Conservation (phyloP, 495 filamentous ascomycete species). For the Viridothelium virens region DNA sequence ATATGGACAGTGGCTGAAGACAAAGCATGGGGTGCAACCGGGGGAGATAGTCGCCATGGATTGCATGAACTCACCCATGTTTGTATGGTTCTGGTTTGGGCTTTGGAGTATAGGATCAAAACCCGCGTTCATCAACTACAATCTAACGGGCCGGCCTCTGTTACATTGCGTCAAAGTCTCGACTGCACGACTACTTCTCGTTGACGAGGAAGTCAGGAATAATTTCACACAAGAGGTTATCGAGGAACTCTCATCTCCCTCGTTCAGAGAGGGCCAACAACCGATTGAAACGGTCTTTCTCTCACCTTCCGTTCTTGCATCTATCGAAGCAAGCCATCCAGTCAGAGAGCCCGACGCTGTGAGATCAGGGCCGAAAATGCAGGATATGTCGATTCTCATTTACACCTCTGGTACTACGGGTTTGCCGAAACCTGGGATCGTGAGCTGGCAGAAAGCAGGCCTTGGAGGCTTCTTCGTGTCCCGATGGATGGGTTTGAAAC, state of each 20-base stretch:
- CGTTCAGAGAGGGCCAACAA: slow-evolving; percentile 14
- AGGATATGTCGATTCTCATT: slow-evolving; percentile 66
- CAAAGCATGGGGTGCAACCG: slow-evolving; percentile 56
- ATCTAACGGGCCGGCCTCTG: slow-evolving; percentile 66
- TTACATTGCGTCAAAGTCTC: slow-evolving; percentile 71
- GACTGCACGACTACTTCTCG: slow-evolving; percentile 59
- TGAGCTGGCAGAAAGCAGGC: slow-evolving; percentile 65
- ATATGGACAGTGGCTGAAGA: slow-evolving; percentile 77
- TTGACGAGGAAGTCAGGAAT: slow-evolving; percentile 61
- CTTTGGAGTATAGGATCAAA: slow-evolving; percentile 83
- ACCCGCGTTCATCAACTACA: slow-evolving; percentile 95
- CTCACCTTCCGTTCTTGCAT: neutral
- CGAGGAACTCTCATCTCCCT: slow-evolving; percentile 30
- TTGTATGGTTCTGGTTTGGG: slow-evolving; percentile 75
- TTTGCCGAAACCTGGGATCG: slow-evolving; percentile 80
- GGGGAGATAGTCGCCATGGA: slow-evolving; percentile 83
- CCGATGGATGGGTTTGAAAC: slow-evolving; percentile 50
- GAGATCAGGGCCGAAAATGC: slow-evolving; percentile 43
- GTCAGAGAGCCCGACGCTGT: slow-evolving; percentile 54
- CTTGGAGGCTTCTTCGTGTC: slow-evolving; percentile 48
- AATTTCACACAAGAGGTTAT: slow-evolving; percentile 44
- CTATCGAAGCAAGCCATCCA: slow-evolving; percentile 11
- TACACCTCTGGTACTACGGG: slow-evolving; percentile 88
- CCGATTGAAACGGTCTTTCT: slow-evolving; percentile 20
- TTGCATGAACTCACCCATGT: slow-evolving; percentile 76